Conservation (phyloP, 805 yeast genomes). For the Lipomyces sp. region DNA sequence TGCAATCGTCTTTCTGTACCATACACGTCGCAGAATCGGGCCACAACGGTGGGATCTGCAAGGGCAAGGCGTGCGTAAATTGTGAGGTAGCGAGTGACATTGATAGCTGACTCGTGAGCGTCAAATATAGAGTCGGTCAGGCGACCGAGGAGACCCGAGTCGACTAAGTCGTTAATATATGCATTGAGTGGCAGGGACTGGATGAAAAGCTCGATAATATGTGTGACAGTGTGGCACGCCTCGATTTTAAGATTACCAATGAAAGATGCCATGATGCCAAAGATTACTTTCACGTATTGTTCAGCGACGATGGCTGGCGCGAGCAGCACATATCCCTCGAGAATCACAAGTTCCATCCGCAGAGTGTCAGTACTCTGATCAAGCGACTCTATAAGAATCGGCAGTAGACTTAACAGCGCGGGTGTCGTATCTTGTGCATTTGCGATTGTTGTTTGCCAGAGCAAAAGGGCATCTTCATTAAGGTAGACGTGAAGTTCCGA, state of each 20-base stretch:
- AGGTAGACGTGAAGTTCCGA: constrained; percentile 62
- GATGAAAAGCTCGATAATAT: constrained; percentile 34
- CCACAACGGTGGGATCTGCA: constrained; percentile 34
- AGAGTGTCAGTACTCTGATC: constrained; percentile 60
- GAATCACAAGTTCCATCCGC: constrained; percentile 43
- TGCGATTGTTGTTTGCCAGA: constrained; percentile 68
- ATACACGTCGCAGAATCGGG: constrained; percentile 36
- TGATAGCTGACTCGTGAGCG: constrained; percentile 45
- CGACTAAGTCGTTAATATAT: constrained; percentile 39
- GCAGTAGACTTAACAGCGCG: constrained; percentile 54
- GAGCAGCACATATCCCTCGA: constrained; percentile 46
- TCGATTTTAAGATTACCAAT: constrained; percentile 32
- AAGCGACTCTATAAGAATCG: constrained; percentile 61
- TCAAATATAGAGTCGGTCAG: constrained; percentile 44
- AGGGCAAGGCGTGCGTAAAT: constrained; percentile 41
- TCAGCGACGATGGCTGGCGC: constrained; percentile 40
- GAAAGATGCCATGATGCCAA: constrained; percentile 27
- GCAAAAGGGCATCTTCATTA: constrained; percentile 83
- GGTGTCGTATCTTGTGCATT: constrained; percentile 57
- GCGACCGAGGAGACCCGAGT: constrained; percentile 42
- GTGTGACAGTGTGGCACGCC: constrained; percentile 32
- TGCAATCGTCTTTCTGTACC: background rate
- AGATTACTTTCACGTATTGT: constrained; percentile 39
- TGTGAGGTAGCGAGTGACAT: constrained; percentile 40
- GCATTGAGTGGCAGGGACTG: constrained; percentile 29